Percentiles rank a stretch among this genome's conserved stretches.
These are phyloP conservation scores for Talaromyces trachyspermus DNA, from an alignment of 495 filamentous ascomycete genomes.

Conservation along the genomic window DNA sequence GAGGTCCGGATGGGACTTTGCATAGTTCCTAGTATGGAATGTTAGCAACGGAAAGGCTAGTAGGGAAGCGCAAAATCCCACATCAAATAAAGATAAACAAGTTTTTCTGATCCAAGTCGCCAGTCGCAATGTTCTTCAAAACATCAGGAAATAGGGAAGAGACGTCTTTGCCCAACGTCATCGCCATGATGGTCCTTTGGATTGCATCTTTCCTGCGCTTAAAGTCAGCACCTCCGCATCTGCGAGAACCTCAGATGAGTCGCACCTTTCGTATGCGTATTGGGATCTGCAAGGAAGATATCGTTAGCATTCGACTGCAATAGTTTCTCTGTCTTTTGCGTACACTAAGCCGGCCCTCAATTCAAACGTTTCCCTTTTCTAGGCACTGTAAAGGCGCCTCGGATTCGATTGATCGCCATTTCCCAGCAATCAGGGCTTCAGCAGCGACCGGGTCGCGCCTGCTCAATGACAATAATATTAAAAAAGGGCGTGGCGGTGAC, in stretches of 20 bases:
- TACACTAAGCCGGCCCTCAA: constrained; percentile 89
- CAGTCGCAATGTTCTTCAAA: constrained; percentile 96
- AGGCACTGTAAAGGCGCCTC: constrained; percentile 84
- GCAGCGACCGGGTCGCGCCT: constrained; percentile 45
- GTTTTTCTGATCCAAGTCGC: constrained; percentile 98
- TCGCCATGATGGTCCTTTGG: constrained; percentile 99
- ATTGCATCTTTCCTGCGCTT: constrained; percentile 82
- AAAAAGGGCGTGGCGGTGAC: neutral
- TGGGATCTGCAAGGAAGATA: constrained; percentile 54
- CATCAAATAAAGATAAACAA: constrained; percentile 98
- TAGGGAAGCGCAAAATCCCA: constrained; percentile 38
- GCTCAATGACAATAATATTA: constrained; percentile 19
- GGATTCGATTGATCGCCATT: constrained; percentile 95
- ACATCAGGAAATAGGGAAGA: constrained; percentile 97
- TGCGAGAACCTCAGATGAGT: neutral
- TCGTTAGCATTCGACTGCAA: constrained; percentile 20
- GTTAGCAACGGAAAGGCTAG: too few species aligned
- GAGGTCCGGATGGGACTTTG: constrained; percentile 97
- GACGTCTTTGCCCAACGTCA: constrained; percentile 98
- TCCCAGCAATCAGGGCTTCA: constrained; percentile 29
- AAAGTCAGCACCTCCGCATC: constrained; percentile 19
- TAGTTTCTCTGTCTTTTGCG: constrained; percentile 14
- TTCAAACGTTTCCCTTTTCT: constrained; percentile 99
- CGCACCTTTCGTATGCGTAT: constrained; percentile 90
- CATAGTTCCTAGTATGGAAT: constrained; percentile 73